Evolutionary conservation across 306 rosid genomes (phyloP), one percentile per base, ranked within the genome.

Genomic region (Cucumis melo): DNA sequence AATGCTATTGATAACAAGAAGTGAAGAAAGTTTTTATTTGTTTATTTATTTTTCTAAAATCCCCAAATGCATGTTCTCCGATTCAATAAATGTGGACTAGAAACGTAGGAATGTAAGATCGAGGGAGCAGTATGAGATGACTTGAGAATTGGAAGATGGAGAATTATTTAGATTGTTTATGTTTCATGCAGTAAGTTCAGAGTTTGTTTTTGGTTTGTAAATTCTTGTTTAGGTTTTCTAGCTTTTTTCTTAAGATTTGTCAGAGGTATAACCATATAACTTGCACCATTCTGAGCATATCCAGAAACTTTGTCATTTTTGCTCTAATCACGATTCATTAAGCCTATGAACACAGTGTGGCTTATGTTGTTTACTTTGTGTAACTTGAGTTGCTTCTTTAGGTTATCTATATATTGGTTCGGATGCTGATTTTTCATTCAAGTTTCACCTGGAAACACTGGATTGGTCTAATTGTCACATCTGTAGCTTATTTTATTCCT

Each of bases 371-470:
- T 36, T 58, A 39, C 29, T 73, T 50, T 8, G 34, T 57, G 72
- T 83, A 27, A 73, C 59, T 23, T 78, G 42, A 66, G 66, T 80
- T 53, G 59, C 56, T 77, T 19, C 3, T 48, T 62, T 73, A 78
- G 80, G 76, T 24, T 51, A 78, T 55, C 46, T 78, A 66, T 23
- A 62, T 88, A 21, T 48, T 86, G 58, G 39, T 88, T 55, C 88
- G 90, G 84, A 77, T 88, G 92, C 63, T 90, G 82, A 42, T 86
- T 76, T 86, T 86, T 80, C 89, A 90, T 85, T 90, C 95, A 15
- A 83, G 85, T 27, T 86, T 88, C 87, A 88, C 88, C 11, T 90
- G 92, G 92, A 88, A 88, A 85, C 92, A 90, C 78, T 90, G 90
- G 92, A 75, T 90, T 83, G 95, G 95, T 73, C 61, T 90, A 79